phyloP scores from a whole-genome alignment of 2,329 filamentous ascomycete genomes.

The Drechslerella coelobrocha region DNA sequence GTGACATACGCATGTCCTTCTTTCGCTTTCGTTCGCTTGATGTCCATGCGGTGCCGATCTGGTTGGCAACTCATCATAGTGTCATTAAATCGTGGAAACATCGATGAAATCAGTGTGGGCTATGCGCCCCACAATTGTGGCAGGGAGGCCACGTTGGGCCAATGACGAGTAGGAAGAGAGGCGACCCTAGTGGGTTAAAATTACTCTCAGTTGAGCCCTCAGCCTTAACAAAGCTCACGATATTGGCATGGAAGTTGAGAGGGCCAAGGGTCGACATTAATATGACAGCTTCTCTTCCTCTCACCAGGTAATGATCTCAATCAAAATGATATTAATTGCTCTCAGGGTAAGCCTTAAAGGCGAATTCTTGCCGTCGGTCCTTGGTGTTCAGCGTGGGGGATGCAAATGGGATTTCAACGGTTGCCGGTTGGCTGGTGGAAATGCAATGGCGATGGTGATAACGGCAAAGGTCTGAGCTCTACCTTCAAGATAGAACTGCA shows the following conservation, averaged over 20 bases:
- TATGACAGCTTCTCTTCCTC: slow-evolving; percentile 1
- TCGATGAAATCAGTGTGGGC: slow-evolving; percentile 19
- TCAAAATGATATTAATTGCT: slow-evolving; percentile 3
- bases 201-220: slow-evolving; percentile 1
- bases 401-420: neutral
- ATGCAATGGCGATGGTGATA: neutral
- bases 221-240: neutral
- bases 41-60: slow-evolving; percentile 14
- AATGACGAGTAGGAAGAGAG: neutral
- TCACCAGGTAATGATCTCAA: slow-evolving; percentile 5
- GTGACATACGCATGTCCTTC: neutral
- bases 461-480: too few relatives aligned
- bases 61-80: slow-evolving; percentile 24
- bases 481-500: too few relatives aligned
- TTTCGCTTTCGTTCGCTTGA: slow-evolving; percentile 21
- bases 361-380: neutral
- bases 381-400: neutral
- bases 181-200: slow-evolving; percentile 2
- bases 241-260: neutral
- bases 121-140: slow-evolving; percentile 10
- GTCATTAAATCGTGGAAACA: slow-evolving; percentile 26
- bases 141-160: slow-evolving; percentile 6
- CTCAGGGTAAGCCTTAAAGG: neutral
- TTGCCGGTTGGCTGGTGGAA: neutral
- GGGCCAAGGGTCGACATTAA: neutral